A percentile compares a stretch with the other conserved stretches of the same genome.
phyloP scores from a whole-genome alignment of 352 stramenopile species.

The Elongisporangium prolatum region DNA sequence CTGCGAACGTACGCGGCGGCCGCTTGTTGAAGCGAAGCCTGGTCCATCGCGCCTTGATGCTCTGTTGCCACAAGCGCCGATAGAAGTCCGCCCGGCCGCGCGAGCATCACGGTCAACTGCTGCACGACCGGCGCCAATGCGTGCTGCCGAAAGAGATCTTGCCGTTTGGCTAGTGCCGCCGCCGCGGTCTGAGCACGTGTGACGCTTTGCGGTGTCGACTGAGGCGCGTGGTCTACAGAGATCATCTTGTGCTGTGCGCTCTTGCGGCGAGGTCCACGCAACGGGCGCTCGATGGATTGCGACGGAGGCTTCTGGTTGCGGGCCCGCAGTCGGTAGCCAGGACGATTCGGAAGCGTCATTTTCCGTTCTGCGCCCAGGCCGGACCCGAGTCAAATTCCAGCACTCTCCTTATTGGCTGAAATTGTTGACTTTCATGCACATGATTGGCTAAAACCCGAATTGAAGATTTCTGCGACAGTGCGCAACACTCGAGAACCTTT shows the following conservation, averaged over 20 bases:
- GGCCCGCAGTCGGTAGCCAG: constrained; percentile 19
- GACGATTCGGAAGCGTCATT: constrained; percentile 55
- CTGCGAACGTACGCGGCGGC: constrained; percentile 25
- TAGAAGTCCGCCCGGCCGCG: constrained; percentile 41
- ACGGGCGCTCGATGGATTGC: not conserved
- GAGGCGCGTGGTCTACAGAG: not conserved
- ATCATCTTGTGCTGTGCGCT: not conserved
- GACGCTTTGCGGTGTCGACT: not conserved
- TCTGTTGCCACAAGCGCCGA: constrained; percentile 24
- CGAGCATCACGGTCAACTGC: constrained; percentile 43
- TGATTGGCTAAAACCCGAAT: not conserved
- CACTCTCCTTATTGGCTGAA: not conserved
- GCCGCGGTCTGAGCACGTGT: not conserved
- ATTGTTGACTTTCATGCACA: not conserved
- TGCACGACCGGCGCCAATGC: constrained; percentile 32
- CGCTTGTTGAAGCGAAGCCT: constrained; percentile 25
- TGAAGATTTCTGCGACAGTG: not conserved
- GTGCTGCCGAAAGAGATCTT: constrained; percentile 7
- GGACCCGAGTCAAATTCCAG: not conserved
- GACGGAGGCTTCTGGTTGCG: not conserved
- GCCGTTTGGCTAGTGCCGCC: not conserved
- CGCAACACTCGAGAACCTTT: not conserved
- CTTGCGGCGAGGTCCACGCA: not conserved
- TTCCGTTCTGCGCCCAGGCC: constrained; percentile 26
- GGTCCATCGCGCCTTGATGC: constrained; percentile 1